Evolutionary conservation across 441 rosid species (phyloP).

Genomic region (Sinapis alba): DNA sequence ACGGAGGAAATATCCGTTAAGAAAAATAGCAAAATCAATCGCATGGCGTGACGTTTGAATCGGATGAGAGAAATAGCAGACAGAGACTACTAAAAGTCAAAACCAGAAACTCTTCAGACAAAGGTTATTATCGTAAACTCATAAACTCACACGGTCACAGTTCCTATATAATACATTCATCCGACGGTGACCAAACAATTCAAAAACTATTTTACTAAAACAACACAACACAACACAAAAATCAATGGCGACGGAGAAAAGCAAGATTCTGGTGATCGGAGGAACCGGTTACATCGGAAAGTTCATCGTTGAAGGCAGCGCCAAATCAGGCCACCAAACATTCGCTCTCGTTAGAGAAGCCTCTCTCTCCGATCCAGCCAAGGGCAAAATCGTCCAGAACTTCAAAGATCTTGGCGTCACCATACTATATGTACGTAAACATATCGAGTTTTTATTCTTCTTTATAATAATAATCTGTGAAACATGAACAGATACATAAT

Average conservation of each 20-base stretch:
- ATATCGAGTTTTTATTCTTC: not conserved
- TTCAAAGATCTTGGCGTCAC: constrained; percentile 54
- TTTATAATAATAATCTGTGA: not conserved
- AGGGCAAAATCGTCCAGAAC: constrained; percentile 47
- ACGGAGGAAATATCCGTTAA: not conserved
- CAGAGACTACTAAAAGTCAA: not conserved
- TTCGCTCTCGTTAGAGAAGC: constrained; percentile 54
- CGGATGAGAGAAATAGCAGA: not conserved
- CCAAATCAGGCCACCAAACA: constrained; percentile 52
- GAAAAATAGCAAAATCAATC: not conserved
- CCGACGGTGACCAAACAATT: not conserved
- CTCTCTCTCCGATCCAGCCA: constrained; percentile 47
- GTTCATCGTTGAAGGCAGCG: constrained; percentile 52
- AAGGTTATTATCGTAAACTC: not conserved
- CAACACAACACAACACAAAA: not conserved
- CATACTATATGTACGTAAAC: constrained; percentile 43
- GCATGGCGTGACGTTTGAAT: constrained; percentile 12
- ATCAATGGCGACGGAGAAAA: constrained; percentile 47
- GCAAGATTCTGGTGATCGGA: constrained; percentile 59
- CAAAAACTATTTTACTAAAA: not conserved
- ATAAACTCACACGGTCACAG: not conserved
- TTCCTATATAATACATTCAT: not conserved
- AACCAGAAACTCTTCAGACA: not conserved
- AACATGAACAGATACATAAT: not conserved
- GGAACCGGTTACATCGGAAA: constrained; percentile 71